These are phyloP conservation scores for Ascochyta pisi DNA, from an alignment of 2,329 filamentous ascomycete genomes.

Conservation along the genomic window DNA sequence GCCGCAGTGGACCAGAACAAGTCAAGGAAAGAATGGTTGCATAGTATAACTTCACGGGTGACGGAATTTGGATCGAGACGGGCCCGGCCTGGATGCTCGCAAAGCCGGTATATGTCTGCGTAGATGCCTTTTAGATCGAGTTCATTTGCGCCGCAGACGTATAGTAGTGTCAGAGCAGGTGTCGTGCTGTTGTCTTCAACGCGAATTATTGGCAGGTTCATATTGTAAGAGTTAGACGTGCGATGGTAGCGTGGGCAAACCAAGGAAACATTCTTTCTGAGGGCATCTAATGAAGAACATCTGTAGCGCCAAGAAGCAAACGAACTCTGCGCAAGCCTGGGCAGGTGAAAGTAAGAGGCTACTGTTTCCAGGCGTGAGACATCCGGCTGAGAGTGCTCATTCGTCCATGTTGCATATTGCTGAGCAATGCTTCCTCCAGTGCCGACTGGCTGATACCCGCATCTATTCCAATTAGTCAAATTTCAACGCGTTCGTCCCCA, in stretches of 20 bases:
- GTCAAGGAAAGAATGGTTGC: background rate
- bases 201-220: conserved; percentile 21
- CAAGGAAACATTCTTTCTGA: too few relatives aligned
- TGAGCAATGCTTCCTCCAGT: conserved; percentile 77
- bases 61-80: background rate
- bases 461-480: conserved; percentile 57
- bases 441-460: conserved; percentile 82
- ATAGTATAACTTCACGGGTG: background rate
- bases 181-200: conserved; percentile 18
- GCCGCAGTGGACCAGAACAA: conserved; percentile 28
- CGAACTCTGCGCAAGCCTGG: background rate
- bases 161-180: conserved; percentile 19
- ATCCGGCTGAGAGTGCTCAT: conserved; percentile 74
- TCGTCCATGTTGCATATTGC: conserved; percentile 70
- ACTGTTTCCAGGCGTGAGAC: conserved; percentile 51
- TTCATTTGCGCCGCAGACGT: conserved; percentile 22
- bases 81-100: conserved; percentile 5
- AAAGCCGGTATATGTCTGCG: conserved; percentile 20
- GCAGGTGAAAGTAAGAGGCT: background rate
- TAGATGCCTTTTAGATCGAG: conserved; percentile 26
- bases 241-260: too few relatives aligned
- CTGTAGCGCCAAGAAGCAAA: background rate
- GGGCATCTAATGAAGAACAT: background rate
- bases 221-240: background rate
- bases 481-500: background rate